Evolutionary conservation across 1,139 yeast genomes (phyloP), one percentile per base, ranked within the genome.

Genomic region (Spathaspora jeffriesii): DNA sequence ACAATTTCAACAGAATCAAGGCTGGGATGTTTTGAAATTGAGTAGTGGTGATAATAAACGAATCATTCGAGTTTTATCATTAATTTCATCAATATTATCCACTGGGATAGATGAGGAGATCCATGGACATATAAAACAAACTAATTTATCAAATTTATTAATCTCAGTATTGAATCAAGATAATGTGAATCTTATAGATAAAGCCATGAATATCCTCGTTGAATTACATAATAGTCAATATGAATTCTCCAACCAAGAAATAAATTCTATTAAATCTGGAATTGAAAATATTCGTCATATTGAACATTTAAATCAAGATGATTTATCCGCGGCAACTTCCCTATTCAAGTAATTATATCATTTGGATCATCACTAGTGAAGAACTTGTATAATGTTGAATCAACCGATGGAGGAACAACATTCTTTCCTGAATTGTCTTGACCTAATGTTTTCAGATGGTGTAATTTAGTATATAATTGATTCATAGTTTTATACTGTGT

Each of bases 181-280:
- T 40, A 77, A 79, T 52, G 58, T 79, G 14, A 79, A 81, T 18
- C 71, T 85, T 41, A 71, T 82, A 28, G 95, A 88, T 55, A 84
- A 84, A 64, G 73, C 82, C 0, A 65, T 87, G 51, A 77, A 77
- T 50, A 71, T 85, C 31, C 58, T 87, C 18, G 62, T 76, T 1
- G 77, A 78, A 39, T 69, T 87, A 53, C 66, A 77, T 25, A 57
- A 69, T 9, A 67, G 72, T 44, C 76, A 78, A 5, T 74, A 63
- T 58, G 58, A 68, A 47, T 86, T 86, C 55, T 67, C 69, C 20
- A 65, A 66, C 0, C 67, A 59, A 1, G 93, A 88, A 57, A 50
- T 74, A 40, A 57, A 57, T 1, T 61, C 63, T 31, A 69, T 85
- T 42, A 57, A 64, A 15, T 55, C 57, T n/a, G 75, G 77, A 5